A percentile compares a stretch with the other conserved stretches of the same genome.
Evolutionary conservation across 129 eudicot species (phyloP).

Genomic region (Heracleum sosnowskyi): DNA sequence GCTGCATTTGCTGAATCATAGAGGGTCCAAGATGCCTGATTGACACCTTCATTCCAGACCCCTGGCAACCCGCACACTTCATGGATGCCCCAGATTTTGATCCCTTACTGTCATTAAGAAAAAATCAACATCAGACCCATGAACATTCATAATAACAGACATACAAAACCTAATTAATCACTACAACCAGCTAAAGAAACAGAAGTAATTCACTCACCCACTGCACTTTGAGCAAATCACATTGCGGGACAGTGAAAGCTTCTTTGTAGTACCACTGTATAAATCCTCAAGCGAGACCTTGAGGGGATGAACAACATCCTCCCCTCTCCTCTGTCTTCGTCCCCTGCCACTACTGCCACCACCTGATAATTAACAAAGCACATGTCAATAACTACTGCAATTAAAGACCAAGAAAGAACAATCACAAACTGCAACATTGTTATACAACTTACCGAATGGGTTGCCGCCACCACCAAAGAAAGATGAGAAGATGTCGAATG

Average conservation of each 20-base stretch:
- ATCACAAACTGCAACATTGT: background rate
- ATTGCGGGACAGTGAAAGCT: slow-evolving; percentile 71
- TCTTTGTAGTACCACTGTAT: slow-evolving; percentile 53
- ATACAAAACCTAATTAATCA: background rate
- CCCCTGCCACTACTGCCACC: slow-evolving; percentile 65
- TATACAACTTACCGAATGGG: slow-evolving; percentile 62
- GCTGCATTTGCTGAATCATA: slow-evolving; percentile 85
- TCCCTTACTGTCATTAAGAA: slow-evolving; percentile 39
- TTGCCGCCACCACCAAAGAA: slow-evolving; percentile 88
- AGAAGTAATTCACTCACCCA: slow-evolving; percentile 35
- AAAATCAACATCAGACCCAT: background rate
- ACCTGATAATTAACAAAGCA: slow-evolving; percentile 27
- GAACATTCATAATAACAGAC: background rate
- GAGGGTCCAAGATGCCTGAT: slow-evolving; percentile 67
- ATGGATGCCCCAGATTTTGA: slow-evolving; percentile 65
- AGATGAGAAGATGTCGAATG: slow-evolving; percentile 79
- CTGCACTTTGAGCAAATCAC: slow-evolving; percentile 60
- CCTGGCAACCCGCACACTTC: slow-evolving; percentile 61
- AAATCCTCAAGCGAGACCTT: slow-evolving; percentile 77
- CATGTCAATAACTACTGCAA: background rate
- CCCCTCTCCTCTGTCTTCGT: slow-evolving; percentile 71
- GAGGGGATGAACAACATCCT: slow-evolving; percentile 69
- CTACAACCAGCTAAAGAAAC: background rate
- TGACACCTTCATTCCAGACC: slow-evolving; percentile 67
- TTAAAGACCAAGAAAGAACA: background rate